Conservation (phyloP, 2,329 filamentous ascomycete species). For the Cytospora mali region DNA sequence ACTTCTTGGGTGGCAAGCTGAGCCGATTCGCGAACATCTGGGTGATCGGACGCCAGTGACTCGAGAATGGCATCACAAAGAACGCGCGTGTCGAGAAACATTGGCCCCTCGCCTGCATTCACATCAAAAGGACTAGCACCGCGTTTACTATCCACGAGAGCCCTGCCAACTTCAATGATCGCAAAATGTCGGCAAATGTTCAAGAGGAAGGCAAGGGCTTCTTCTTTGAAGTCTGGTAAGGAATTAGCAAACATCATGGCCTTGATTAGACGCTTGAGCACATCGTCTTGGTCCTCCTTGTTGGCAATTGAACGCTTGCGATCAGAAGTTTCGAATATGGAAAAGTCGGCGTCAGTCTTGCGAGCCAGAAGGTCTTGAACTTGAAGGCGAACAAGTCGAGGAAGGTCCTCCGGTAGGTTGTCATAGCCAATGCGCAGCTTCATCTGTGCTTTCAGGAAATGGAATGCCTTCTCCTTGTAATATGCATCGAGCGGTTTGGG, state of each 20-base stretch:
- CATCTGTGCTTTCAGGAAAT: conserved; percentile 83
- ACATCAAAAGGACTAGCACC: conserved; percentile 80
- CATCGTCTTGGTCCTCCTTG: conserved; percentile 80
- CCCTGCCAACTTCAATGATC: conserved; percentile 83
- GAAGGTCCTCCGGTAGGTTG: conserved; percentile 84
- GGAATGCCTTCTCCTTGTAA: conserved; percentile 92
- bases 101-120: conserved; percentile 79
- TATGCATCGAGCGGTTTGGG: conserved; percentile 72
- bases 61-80: conserved; percentile 90
- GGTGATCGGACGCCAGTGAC: conserved; percentile 82
- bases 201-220: conserved; percentile 73
- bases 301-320: conserved; percentile 83
- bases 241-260: conserved; percentile 85
- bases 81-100: conserved; percentile 83
- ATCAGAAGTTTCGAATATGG: conserved; percentile 74
- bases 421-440: conserved; percentile 91
- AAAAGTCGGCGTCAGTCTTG: conserved; percentile 71
- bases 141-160: conserved; percentile 80
- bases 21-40: conserved; percentile 78
- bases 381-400: conserved; percentile 81
- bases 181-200: conserved; percentile 90
- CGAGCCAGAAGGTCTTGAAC: conserved; percentile 79
- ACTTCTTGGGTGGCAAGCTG: conserved; percentile 77
- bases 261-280: conserved; percentile 84
- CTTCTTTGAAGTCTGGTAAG: conserved; percentile 75